Evolutionary conservation across 257 asterid species (phyloP).

Genomic region (Solanum ossicruentum): DNA sequence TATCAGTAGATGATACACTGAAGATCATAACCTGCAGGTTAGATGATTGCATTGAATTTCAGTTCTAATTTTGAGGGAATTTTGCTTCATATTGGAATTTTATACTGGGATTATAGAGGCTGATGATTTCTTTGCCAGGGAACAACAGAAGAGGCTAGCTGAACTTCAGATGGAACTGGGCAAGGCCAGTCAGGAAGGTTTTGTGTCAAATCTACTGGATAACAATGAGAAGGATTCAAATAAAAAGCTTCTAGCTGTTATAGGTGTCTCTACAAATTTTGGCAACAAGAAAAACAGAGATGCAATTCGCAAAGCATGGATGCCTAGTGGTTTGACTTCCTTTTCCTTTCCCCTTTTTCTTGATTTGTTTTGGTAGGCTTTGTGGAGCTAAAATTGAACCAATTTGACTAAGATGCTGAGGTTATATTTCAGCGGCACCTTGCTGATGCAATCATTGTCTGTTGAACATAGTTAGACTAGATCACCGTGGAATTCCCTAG

Average conservation of each 20-base stretch:
- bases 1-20: slow-evolving; percentile 70
- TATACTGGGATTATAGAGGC: not conserved
- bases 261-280: slow-evolving; percentile 68
- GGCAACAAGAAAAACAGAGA: slow-evolving; percentile 73
- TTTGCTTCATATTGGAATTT: not conserved
- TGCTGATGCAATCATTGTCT: not conserved
- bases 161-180: slow-evolving; percentile 61
- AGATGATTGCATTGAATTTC: not conserved
- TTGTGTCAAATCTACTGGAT: slow-evolving; percentile 32
- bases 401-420: not conserved
- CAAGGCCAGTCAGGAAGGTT: slow-evolving; percentile 72
- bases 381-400: not conserved
- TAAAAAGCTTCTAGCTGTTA: slow-evolving; percentile 61
- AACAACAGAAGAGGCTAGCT: slow-evolving; percentile 51
- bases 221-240: slow-evolving; percentile 25
- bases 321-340: slow-evolving; percentile 50
- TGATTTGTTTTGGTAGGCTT: not conserved
- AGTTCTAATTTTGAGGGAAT: not conserved
- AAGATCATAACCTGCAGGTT: slow-evolving; percentile 77
- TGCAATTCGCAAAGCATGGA: slow-evolving; percentile 89
- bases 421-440: not conserved
- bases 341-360: not conserved
- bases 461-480: not conserved
- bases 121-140: slow-evolving; percentile 42
- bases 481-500: not conserved